Percentiles rank a stretch among this genome's conserved stretches.
Conservation (phyloP, 805 yeast species). For the Myxozyma neotropica region DNA sequence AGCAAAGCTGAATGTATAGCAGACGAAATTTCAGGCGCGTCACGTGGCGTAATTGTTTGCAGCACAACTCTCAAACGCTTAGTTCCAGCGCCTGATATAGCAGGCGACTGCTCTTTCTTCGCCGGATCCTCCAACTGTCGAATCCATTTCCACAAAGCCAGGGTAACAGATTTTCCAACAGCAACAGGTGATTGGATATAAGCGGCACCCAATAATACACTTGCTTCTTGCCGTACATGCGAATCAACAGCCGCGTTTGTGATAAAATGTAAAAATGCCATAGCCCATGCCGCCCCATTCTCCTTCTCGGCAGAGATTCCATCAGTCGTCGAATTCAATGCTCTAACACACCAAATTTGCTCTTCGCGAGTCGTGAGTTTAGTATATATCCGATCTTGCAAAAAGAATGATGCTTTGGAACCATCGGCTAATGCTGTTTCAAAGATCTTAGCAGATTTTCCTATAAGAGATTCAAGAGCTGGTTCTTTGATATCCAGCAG, state of each 20-base stretch:
- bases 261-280: constrained; percentile 34
- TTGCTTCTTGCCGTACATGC: constrained; percentile 27
- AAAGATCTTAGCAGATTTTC: constrained; percentile 21
- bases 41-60: constrained; percentile 32
- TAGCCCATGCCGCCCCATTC: constrained; percentile 32
- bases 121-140: constrained; percentile 29
- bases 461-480: constrained; percentile 33
- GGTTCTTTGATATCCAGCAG: constrained; percentile 34
- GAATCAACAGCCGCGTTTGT: constrained; percentile 16
- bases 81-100: constrained; percentile 31
- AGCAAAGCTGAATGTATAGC: constrained; percentile 40
- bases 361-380: constrained; percentile 53
- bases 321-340: constrained; percentile 46
- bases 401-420: constrained; percentile 52
- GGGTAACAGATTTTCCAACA: constrained; percentile 51
- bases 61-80: constrained; percentile 33
- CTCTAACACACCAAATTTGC: constrained; percentile 55
- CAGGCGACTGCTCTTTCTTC: constrained; percentile 23
- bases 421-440: constrained; percentile 44
- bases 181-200: constrained; percentile 45
- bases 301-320: constrained; percentile 30
- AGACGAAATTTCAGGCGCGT: constrained; percentile 38
- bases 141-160: constrained; percentile 46
- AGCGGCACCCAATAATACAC: constrained; percentile 37
- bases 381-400: constrained; percentile 52